Base-by-base conservation (phyloP, 1,284 basidiomycete genomes). In the Macrocybe sp. region DNA sequence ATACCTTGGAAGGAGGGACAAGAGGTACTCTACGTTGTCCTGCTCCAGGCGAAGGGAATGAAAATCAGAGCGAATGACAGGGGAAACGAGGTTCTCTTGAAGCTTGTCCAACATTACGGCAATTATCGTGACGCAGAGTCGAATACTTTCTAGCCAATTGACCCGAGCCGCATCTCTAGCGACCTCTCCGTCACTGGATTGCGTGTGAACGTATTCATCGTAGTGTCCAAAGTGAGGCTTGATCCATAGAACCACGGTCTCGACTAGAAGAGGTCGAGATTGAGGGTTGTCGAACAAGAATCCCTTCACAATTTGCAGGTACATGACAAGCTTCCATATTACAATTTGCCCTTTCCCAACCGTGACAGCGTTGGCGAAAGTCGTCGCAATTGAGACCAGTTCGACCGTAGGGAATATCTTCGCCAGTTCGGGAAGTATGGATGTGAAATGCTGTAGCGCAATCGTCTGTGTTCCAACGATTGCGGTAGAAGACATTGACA, bases 391-490 rank as follows among this genome's bases (percentile, higher is more conserved):
- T 11, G 89, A 83, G 14, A 93, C 89, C 4, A 96, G 79, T 62
- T 96, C 93, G 10, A 86, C 77, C 0, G 78, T 83, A 4, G 80
- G 68, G 63, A 92, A 94, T 9, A 93, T 83, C 57, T 89, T 85
- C 16, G 81, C 75, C 10, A 98, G 73, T 61, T 94, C 90, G 1
- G 95, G 93, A 7, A 98, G 74, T 50, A 96, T 90, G 28, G 91
- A 90, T 2, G 93, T 89, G 64, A 97, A 98, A 66, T 96, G 89
- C 62, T 97, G 94, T 7, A 99, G 75, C 1, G 90, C 90, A 52
- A 95, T 84, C 0, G 92, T 96, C 64, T 99, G 95, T 0, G 95
- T 96, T 39, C 96, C 96, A 50, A 99, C 93, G 60, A 95, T 91
- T 10, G 93, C 83, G 2, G 82, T 74, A 11, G 87, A 78, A 2